Evolutionary conservation across 2,329 filamentous ascomycete species (phyloP).

Genomic region (Endoconidiophora laricicola): DNA sequence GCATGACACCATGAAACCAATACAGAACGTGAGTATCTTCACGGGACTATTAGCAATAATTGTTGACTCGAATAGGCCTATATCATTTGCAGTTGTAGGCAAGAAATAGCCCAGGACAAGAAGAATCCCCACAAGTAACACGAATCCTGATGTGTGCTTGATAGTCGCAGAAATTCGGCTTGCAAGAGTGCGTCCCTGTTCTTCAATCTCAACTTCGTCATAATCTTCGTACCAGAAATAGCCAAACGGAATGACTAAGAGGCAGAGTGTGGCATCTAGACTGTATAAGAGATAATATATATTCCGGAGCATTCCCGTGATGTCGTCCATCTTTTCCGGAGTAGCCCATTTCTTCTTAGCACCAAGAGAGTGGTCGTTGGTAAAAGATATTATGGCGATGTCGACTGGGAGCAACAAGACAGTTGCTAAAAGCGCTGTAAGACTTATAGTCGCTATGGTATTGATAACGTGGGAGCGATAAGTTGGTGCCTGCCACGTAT

Average conservation of each 20-base stretch:
- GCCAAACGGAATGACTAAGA: constrained; percentile 81
- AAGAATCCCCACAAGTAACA: constrained; percentile 61
- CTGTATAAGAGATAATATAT: constrained; percentile 92
- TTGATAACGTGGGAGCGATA: constrained; percentile 74
- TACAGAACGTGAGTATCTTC: constrained; percentile 74
- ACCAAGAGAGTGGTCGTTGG: constrained; percentile 56
- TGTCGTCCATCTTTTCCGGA: constrained; percentile 58
- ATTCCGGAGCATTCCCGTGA: constrained; percentile 64
- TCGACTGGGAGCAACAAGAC: constrained; percentile 87
- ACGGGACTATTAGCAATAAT: constrained; percentile 59
- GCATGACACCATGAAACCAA: constrained; percentile 75
- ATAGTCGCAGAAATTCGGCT: constrained; percentile 65
- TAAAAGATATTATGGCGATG: constrained; percentile 85
- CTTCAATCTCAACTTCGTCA: constrained; percentile 69
- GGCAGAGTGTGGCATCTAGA: constrained; percentile 73
- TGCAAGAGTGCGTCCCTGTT: constrained; percentile 47
- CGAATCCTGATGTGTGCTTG: constrained; percentile 80
- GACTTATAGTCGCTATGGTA: constrained; percentile 68
- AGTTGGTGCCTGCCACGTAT: constrained; percentile 76
- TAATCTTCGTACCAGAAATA: constrained; percentile 99
- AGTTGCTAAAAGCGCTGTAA: constrained; percentile 78
- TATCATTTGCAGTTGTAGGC: constrained; percentile 36
- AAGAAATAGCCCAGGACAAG: constrained; percentile 92
- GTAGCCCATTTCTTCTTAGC: constrained; percentile 92
- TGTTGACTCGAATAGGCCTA: constrained; percentile 31